phyloP scores from a whole-genome alignment of 495 filamentous ascomycete species.

The Hypoxylon cercidicola region DNA sequence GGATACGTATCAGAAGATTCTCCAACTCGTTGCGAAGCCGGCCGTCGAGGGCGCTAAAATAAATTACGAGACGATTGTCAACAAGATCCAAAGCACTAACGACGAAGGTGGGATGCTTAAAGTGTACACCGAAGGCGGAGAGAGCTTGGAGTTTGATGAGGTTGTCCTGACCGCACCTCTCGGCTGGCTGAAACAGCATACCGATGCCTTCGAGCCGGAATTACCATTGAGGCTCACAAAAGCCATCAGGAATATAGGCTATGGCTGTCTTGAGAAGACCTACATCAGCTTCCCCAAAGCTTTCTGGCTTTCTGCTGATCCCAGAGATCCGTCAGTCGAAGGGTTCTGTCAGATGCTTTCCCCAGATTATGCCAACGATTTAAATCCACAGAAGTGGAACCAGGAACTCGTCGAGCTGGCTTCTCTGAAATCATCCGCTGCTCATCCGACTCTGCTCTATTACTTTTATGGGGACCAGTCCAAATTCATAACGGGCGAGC shows the following conservation, averaged over 20 bases:
- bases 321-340: conserved; percentile 45
- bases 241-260: conserved; percentile 82
- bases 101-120: conserved; percentile 53
- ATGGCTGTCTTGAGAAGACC: conserved; percentile 91
- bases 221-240: conserved; percentile 72
- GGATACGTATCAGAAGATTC: conserved; percentile 82
- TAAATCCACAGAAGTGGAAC: conserved; percentile 75
- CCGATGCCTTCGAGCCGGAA: conserved; percentile 72
- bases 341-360: conserved; percentile 77
- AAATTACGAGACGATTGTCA: conserved; percentile 58
- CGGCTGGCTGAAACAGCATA: conserved; percentile 87
- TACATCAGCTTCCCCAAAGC: conserved; percentile 86
- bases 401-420: conserved; percentile 84
- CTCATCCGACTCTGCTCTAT: conserved; percentile 91
- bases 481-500: conserved; percentile 53
- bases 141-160: conserved; percentile 75
- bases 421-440: conserved; percentile 65
- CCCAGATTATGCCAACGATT: conserved; percentile 67
- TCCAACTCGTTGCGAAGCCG: conserved; percentile 71
- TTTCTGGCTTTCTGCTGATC: conserved; percentile 57
- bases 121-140: conserved; percentile 65
- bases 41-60: conserved; percentile 72
- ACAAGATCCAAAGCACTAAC: conserved; percentile 60
- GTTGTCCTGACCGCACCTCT: conserved; percentile 86
- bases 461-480: conserved; percentile 82